Percentiles rank a stretch among this genome's conserved stretches.
These are phyloP conservation scores for Coemansia sp. DNA, from an alignment of 192 early-diverging fungal genomes.

Conservation along the genomic window DNA sequence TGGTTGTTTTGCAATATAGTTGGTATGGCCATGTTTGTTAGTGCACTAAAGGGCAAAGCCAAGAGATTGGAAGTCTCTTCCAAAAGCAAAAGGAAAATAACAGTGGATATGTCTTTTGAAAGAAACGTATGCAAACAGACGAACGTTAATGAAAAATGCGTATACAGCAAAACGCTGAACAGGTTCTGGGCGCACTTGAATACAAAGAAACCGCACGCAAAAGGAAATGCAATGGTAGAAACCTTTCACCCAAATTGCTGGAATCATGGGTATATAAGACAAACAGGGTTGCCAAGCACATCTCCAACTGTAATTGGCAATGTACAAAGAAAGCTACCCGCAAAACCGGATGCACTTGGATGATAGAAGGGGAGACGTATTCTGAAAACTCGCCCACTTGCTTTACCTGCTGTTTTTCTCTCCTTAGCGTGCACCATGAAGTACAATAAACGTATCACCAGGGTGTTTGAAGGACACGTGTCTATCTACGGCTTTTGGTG, in stretches of 20 bases:
- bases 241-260: neutral
- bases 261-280: too few species aligned
- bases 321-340: too few species aligned
- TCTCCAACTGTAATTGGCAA: too few species aligned
- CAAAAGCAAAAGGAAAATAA: neutral
- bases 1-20: neutral
- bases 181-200: neutral
- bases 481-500: neutral
- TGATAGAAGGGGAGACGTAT: too few species aligned
- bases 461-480: neutral
- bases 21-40: neutral
- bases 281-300: too few species aligned
- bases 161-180: neutral
- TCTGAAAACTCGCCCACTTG: too few species aligned
- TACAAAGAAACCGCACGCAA: neutral
- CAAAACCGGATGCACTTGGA: too few species aligned
- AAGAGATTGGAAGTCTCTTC: neutral
- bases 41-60: neutral
- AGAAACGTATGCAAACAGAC: neutral
- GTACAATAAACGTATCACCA: too few species aligned
- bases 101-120: neutral
- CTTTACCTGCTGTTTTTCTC: too few species aligned
- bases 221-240: neutral
- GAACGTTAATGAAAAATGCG: neutral
- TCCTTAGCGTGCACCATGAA: too few species aligned